Percentiles rank a stretch among this genome's conserved stretches.
Evolutionary conservation across 495 filamentous ascomycete species (phyloP).

Genomic region (Aspergillus olivimuriae): DNA sequence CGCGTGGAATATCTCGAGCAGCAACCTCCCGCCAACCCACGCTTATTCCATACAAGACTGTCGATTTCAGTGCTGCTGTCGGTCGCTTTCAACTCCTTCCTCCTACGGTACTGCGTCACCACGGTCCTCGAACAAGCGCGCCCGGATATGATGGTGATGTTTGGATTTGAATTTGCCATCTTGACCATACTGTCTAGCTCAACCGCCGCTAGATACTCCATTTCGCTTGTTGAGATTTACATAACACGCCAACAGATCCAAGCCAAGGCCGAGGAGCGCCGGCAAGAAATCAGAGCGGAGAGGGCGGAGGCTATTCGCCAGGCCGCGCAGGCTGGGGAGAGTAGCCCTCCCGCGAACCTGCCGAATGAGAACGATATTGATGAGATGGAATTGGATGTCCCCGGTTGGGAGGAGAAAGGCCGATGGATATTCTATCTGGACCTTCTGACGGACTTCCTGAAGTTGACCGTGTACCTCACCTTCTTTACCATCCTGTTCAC

Average conservation of each 20-base stretch:
- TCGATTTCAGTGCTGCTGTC: slow-evolving; percentile 71
- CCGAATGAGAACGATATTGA: slow-evolving; percentile 75
- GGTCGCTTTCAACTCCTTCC: slow-evolving; percentile 64
- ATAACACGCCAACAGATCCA: slow-evolving; percentile 65
- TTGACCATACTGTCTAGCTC: slow-evolving; percentile 73
- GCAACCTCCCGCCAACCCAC: slow-evolving; percentile 85
- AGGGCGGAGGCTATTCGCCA: slow-evolving; percentile 47
- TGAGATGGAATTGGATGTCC: slow-evolving; percentile 86
- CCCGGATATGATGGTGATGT: slow-evolving; percentile 99
- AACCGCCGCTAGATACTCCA: slow-evolving; percentile 66
- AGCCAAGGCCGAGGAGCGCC: slow-evolving; percentile 56
- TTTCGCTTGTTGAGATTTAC: slow-evolving; percentile 73
- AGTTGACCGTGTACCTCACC: slow-evolving; percentile 77
- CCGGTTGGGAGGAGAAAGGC: slow-evolving; percentile 95
- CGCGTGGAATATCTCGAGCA: slow-evolving; percentile 92
- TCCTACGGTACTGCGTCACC: slow-evolving; percentile 73
- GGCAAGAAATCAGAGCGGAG: slow-evolving; percentile 58
- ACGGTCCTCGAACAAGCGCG: slow-evolving; percentile 79
- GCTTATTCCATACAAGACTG: slow-evolving; percentile 81
- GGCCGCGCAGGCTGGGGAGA: slow-evolving; percentile 29
- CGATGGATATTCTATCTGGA: slow-evolving; percentile 90
- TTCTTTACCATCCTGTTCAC: slow-evolving; percentile 91
- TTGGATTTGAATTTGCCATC: slow-evolving; percentile 93
- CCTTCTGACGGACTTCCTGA: slow-evolving; percentile 82
- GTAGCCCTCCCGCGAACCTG: slow-evolving; percentile 28